Evolutionary conservation across 495 filamentous ascomycete genomes (phyloP), one percentile per base, ranked within the genome.

Genomic region (Aspergillus haitiensis): DNA sequence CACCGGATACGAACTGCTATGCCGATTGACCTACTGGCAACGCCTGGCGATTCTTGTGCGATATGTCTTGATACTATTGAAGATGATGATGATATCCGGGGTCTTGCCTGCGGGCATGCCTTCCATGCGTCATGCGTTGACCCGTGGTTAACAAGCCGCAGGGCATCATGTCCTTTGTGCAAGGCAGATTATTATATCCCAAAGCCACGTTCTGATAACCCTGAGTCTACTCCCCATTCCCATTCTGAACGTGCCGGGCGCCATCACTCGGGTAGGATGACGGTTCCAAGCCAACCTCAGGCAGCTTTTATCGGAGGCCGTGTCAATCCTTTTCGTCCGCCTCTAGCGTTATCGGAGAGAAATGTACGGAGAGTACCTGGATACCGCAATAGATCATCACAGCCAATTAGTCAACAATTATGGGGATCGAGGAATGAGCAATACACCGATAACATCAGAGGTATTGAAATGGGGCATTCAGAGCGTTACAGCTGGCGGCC

Each of bases 51-150:
- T 67, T 88, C 92, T 5, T 98, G 94, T 73, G 94, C 94, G 15
- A 98, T 98, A 62, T 98, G 94, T 69, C 86, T 98, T 61, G 94
- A 98, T 64, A 86, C 82, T 0, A 83, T 98, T 35, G 94, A 98
- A 67, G 92, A 96, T 52, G 88, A 97, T 66, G 94, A 98, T 69
- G 93, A 97, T 73, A 88, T 98, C 40, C 89, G 94, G 56, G 94
- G 94, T 31, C 75, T 98, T 42, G 91, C 91, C 63, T 98, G 94
- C 67, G 95, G 95, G 36, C 95, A 98, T 72, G 92, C 94, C 61
- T 99, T 99, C 82, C 94, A 99, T 74, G 91, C 91, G 50, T 86
- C 84, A 34, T 99, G 94, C 73, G 83, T 99, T 34, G 94, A 99
- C 67, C 95, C 95, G 11, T 98, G 94, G 94, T 77, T 98, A 50